These are phyloP conservation scores for Neocucurbitaria cava DNA, from an alignment of 2,329 filamentous ascomycete genomes.

Conservation along the genomic window DNA sequence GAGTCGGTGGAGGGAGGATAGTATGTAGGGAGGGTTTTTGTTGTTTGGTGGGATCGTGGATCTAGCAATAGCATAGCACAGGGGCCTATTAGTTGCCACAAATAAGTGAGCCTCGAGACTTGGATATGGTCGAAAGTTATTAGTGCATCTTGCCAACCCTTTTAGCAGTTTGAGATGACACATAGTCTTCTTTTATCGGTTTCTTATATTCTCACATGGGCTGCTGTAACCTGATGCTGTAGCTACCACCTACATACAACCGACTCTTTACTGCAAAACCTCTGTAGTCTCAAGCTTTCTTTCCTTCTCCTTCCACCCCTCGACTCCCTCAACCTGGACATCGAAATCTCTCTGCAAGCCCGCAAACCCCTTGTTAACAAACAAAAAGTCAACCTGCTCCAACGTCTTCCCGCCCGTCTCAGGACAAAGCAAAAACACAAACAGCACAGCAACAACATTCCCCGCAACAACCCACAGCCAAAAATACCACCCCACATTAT, in stretches of 20 bases:
- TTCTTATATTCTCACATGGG: no score
- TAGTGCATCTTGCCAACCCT: no score
- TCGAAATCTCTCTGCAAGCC: constrained; percentile 10
- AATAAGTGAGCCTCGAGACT: no score
- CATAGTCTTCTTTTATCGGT: no score
- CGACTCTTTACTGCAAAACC: not conserved
- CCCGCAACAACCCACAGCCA: constrained; percentile 15
- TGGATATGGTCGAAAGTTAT: no score
- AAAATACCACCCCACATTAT: constrained; percentile 14
- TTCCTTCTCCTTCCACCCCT: constrained; percentile 5
- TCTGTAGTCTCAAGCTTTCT: not conserved
- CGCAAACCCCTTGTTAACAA: constrained; percentile 9
- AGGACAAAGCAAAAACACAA: constrained; percentile 14
- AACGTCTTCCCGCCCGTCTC: constrained; percentile 14
- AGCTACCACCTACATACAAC: no score
- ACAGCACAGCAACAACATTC: constrained; percentile 9
- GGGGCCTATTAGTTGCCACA: no score
- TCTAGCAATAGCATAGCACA: not conserved
- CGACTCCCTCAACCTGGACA: not conserved
- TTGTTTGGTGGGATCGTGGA: no score
- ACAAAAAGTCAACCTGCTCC: constrained; percentile 12
- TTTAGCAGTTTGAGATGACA: no score
- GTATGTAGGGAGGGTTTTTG: constrained; percentile 36
- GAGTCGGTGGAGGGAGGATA: constrained; percentile 67
- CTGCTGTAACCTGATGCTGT: no score